Percentiles rank a stretch among this genome's conserved stretches.
Conservation (phyloP, 1,139 yeast species). For the Kodamaea sp. region DNA sequence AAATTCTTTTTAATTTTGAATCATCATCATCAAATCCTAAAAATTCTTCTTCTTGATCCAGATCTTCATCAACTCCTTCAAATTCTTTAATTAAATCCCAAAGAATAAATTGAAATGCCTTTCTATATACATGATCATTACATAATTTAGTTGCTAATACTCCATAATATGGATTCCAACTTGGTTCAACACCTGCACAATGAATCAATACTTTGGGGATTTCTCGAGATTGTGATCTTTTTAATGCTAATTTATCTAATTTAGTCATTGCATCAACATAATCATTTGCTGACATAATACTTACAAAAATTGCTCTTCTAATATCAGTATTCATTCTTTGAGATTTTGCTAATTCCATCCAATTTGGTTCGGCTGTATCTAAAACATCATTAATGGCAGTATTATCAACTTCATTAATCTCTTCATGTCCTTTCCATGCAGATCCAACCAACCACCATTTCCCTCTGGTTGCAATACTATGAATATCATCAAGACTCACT, state of each 20-base stretch:
- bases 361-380: conserved; percentile 74
- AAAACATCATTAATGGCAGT: conserved; percentile 50
- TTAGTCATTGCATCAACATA: conserved; percentile 83
- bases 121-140: conserved; percentile 63
- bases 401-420: conserved; percentile 23
- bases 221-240: conserved; percentile 81
- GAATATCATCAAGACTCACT: conserved; percentile 80
- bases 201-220: conserved; percentile 82
- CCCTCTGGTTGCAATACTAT: conserved; percentile 70
- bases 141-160: conserved; percentile 75
- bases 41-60: conserved; percentile 39
- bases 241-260: conserved; percentile 73
- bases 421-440: conserved; percentile 74
- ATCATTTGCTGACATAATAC: conserved; percentile 93
- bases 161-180: conserved; percentile 89
- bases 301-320: conserved; percentile 87
- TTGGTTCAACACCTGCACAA: conserved; percentile 79
- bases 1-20: conserved; percentile 51
- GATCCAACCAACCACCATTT: conserved; percentile 99
- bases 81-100: conserved; percentile 86
- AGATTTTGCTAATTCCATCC: conserved; percentile 80
- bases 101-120: conserved; percentile 80
- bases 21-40: conserved; percentile 33
- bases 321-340: conserved; percentile 96
- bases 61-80: conserved; percentile 44